Evolutionary conservation across 805 yeast species (phyloP), one percentile per base, ranked within the genome.

Genomic region (Lipomyces starkeyi): DNA sequence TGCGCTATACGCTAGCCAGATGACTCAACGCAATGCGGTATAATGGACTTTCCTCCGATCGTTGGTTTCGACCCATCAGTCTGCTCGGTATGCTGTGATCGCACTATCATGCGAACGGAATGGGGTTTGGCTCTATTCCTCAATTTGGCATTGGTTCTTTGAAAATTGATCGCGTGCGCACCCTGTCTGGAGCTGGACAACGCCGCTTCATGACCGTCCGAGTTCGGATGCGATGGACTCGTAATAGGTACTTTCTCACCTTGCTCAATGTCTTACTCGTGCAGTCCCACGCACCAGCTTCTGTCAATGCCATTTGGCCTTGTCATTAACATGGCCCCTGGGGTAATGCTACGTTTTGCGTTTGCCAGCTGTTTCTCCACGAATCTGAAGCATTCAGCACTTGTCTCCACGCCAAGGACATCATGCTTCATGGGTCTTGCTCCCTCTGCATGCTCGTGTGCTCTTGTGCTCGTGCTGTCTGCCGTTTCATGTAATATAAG

Each of bases 401-500:
- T 43, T 43, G 49, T 43, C 11, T 17, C 49, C 8, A 43, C 8
- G 49, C 14, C 22, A n/a, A 17, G 3, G 22, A 17, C 20, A n/a
- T 43, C 9, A 8, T 7, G 22, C 22, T 17, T 43, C 9, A 25
- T n/a, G 22, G 43, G 14, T 14, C 22, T 13, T 43, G 22, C 20
- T 43, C 49, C 40, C 9, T 40, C 22, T 13, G 20, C n/a, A 17
- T 27, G 29, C 29, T 27, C 29, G 29, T 27, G 29, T 27, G 29
- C 29, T 27, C 27, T 2, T 25, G 27, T 29, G 20, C 49, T 43
- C 49, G 49, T 43, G 22, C 49, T 17, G 49, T 43, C 20, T n/a
- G 49, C 49, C 49, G 49, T 43, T 43, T 43, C 49, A 43, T 43
- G 49, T 43, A 17, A 43, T 43, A 43, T 43, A 43, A 43, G 22